Conservation (phyloP, 805 yeast species). For the Groenewaldozyma salmanticensis region DNA sequence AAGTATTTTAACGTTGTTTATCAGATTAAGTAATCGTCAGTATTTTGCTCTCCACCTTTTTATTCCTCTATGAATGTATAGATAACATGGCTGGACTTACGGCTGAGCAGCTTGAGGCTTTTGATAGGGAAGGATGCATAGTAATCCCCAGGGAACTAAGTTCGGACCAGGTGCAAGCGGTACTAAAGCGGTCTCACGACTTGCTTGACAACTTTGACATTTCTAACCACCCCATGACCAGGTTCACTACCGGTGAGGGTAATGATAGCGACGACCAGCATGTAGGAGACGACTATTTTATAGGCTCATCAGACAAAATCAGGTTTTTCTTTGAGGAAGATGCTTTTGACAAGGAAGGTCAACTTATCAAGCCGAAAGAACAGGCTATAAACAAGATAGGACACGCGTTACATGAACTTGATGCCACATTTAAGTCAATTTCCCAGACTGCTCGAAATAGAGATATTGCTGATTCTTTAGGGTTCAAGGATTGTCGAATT, state of each 20-base stretch:
- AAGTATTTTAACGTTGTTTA: too few species aligned
- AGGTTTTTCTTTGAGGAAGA: constrained; percentile 63
- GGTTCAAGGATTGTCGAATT: constrained; percentile 56
- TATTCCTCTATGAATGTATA: too few species aligned
- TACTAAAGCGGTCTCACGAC: constrained; percentile 36
- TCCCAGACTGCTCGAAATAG: constrained; percentile 44
- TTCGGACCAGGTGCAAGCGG: constrained; percentile 29
- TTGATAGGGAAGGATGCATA: constrained; percentile 48
- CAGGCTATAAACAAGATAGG: constrained; percentile 68
- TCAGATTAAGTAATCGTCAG: too few species aligned
- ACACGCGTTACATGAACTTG: constrained; percentile 59
- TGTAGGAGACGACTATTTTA: constrained; percentile 64
- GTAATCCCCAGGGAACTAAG: constrained; percentile 48
- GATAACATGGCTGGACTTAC: constrained; percentile 30
- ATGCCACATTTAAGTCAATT: constrained; percentile 37
- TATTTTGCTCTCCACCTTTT: too few species aligned
- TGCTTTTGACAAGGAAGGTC: constrained; percentile 49
- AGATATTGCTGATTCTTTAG: constrained; percentile 42
- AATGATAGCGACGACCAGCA: constrained; percentile 40
- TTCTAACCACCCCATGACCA: constrained; percentile 54
- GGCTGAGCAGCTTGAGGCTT: constrained; percentile 39
- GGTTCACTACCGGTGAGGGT: constrained; percentile 47
- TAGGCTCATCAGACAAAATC: constrained; percentile 59
- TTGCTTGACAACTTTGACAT: constrained; percentile 44
- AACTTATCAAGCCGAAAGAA: constrained; percentile 42